Conservation (phyloP, 306 rosid genomes). For the Lotus japonicus region DNA sequence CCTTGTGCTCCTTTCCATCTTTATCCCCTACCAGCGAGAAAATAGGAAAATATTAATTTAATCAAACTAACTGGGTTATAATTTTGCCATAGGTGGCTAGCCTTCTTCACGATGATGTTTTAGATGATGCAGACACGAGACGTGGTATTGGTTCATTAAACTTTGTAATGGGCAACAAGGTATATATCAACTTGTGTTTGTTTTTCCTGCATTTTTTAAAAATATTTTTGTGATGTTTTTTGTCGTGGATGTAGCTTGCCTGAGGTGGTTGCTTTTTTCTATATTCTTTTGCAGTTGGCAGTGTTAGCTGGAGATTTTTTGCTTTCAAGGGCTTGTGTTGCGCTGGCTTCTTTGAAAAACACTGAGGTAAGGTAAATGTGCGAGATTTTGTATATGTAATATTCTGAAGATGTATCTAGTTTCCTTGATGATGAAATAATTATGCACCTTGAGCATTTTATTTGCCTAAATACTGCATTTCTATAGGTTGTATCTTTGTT, state of each 20-base stretch:
- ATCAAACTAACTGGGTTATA: background rate
- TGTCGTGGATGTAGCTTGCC: constrained; percentile 13
- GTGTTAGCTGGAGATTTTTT: constrained; percentile 90
- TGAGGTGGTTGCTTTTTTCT: background rate
- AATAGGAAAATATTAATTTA: no score
- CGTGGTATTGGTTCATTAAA: constrained; percentile 83
- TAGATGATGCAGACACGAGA: constrained; percentile 93
- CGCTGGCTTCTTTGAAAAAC: constrained; percentile 74
- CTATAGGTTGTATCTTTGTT: constrained; percentile 71
- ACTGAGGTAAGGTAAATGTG: constrained; percentile 53
- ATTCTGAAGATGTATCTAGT: background rate
- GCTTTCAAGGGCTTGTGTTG: constrained; percentile 91
- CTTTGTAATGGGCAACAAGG: constrained; percentile 88
- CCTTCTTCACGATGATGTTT: constrained; percentile 91
- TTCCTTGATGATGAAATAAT: background rate
- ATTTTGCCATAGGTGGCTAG: constrained; percentile 67
- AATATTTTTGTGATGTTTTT: constrained; percentile 5
- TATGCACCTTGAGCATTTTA: background rate
- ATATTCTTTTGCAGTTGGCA: constrained; percentile 44
- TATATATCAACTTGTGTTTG: constrained; percentile 22
- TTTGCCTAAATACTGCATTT: constrained; percentile 10
- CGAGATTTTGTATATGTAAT: background rate
- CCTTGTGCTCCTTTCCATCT: no score
- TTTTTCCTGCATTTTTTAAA: background rate
- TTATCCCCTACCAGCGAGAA: no score